Conservation (phyloP, 2,329 filamentous ascomycete genomes). For the Hypoxylon sp. region DNA sequence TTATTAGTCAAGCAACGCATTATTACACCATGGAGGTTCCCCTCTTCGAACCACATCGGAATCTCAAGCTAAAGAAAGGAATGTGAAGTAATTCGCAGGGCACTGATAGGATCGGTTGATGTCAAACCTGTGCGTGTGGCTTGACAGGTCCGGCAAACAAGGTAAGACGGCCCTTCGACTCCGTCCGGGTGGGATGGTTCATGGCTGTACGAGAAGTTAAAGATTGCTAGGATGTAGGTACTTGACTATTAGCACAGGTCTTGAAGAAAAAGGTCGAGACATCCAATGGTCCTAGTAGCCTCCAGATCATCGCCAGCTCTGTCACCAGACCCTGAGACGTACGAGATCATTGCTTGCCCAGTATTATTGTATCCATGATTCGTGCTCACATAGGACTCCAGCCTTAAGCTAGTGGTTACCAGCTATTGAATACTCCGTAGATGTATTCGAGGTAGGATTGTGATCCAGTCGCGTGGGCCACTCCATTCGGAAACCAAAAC, state of each 20-base stretch:
- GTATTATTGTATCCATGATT: conserved; percentile 17
- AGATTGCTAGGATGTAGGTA: conserved; percentile 11
- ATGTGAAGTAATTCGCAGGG: conserved; percentile 12
- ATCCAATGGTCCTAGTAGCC: not conserved
- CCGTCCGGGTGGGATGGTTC: conserved; percentile 29
- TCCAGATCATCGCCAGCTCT: conserved; percentile 4
- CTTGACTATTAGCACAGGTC: conserved; percentile 3
- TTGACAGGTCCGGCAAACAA: conserved; percentile 25
- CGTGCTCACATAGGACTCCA: not conserved
- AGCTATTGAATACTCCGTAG: not conserved
- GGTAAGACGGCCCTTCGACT: conserved; percentile 44
- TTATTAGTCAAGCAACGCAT: conserved; percentile 25
- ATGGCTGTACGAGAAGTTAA: conserved; percentile 16
- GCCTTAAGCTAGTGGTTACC: conserved; percentile 16
- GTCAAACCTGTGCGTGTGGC: conserved; percentile 12
- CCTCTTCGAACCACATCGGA: conserved; percentile 11
- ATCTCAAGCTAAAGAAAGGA: conserved; percentile 7
- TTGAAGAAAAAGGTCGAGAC: conserved; percentile 1
- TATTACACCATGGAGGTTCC: conserved; percentile 11
- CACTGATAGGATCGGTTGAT: conserved; percentile 33
- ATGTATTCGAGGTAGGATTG: conserved; percentile 11
- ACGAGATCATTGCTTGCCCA: conserved; percentile 8
- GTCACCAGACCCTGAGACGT: not conserved
- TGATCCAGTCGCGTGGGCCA: conserved; percentile 42
- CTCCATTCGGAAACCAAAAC: conserved; percentile 38